Evolutionary conservation across 2,329 filamentous ascomycete species (phyloP).

Genomic region (Exophiala xenobiotica): DNA sequence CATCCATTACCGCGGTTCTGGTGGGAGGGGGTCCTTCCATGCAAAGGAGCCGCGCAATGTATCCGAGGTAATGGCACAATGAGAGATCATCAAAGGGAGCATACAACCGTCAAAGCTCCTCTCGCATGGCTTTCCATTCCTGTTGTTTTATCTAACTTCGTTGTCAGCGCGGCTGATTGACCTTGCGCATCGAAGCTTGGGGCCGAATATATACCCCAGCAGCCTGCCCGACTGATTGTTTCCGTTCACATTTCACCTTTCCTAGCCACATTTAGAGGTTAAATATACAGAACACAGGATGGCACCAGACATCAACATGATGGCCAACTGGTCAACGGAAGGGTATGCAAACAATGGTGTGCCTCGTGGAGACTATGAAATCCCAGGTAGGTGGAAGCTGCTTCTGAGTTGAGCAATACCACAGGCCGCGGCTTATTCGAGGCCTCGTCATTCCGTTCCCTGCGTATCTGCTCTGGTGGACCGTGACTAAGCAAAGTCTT

Average conservation of each 20-base stretch:
- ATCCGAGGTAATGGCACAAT: background rate
- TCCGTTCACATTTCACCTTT: background rate
- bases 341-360: conserved; percentile 44
- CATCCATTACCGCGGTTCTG: no score
- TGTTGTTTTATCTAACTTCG: no score
- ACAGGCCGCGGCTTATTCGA: no score
- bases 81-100: no score
- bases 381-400: conserved; percentile 21
- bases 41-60: background rate
- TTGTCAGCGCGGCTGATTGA: no score
- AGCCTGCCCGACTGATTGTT: background rate
- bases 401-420: no score
- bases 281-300: conserved; percentile 10
- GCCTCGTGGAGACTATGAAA: conserved; percentile 51
- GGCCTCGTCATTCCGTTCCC: no score
- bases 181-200: no score
- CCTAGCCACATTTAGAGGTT: no score
- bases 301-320: conserved; percentile 30
- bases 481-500: background rate
- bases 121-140: no score
- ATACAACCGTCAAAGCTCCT: background rate
- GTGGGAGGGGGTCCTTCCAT: background rate
- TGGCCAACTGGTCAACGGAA: conserved; percentile 31
- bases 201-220: background rate
- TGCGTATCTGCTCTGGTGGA: background rate